These are phyloP conservation scores for Fusarium nisikadoi DNA, from an alignment of 2,329 filamentous ascomycete genomes.

Conservation along the genomic window DNA sequence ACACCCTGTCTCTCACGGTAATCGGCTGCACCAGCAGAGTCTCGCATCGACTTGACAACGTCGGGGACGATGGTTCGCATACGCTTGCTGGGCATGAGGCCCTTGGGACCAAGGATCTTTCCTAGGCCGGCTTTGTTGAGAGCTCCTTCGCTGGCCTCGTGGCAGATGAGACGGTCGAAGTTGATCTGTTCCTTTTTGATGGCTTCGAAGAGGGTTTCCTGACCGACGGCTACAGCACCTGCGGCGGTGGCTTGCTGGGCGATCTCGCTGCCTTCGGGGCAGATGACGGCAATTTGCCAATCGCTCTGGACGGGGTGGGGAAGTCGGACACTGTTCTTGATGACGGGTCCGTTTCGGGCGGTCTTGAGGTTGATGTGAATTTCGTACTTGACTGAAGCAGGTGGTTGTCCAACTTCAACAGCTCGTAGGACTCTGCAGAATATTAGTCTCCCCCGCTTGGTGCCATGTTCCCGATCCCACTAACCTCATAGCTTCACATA, in stretches of 20 bases:
- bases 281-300: conserved; percentile 89
- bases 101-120: conserved; percentile 84
- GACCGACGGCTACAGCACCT: conserved; percentile 85
- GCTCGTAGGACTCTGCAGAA: conserved; percentile 82
- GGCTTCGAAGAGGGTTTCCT: conserved; percentile 84
- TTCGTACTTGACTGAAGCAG: conserved; percentile 85
- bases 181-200: conserved; percentile 79
- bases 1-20: conserved; percentile 90
- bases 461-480: conserved; percentile 31
- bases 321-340: conserved; percentile 88
- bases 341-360: conserved; percentile 83
- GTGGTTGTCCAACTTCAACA: conserved; percentile 85
- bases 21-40: conserved; percentile 84
- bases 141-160: conserved; percentile 79
- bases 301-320: conserved; percentile 92
- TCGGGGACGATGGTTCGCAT: conserved; percentile 89
- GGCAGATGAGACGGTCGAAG: conserved; percentile 91
- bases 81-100: conserved; percentile 92
- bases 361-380: conserved; percentile 85
- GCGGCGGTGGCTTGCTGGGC: conserved; percentile 79
- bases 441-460: conserved; percentile 6
- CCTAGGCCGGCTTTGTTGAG: conserved; percentile 85
- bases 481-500: conserved; percentile 94
- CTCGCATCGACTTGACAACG: conserved; percentile 77
- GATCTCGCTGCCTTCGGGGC: conserved; percentile 79